These are phyloP conservation scores for Pythium utonaiense DNA, from an alignment of 352 stramenopile species.

Conservation along the genomic window DNA sequence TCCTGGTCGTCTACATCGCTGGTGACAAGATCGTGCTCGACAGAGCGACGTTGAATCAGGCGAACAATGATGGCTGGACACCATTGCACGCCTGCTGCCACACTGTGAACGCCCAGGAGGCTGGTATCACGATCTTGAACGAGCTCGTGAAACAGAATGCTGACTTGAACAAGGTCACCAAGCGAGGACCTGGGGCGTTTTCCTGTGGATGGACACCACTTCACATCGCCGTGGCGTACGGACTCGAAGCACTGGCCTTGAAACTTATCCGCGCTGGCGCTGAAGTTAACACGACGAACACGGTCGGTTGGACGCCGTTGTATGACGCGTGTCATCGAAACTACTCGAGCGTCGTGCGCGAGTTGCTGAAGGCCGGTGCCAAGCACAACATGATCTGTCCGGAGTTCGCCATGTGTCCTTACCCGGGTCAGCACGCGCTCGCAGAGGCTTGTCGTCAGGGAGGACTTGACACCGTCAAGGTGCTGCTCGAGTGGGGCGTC, in stretches of 20 bases:
- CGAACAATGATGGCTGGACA: constrained; percentile 82
- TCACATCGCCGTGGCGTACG: constrained; percentile 77
- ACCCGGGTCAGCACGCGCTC: constrained; percentile 57
- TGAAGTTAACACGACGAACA: constrained; percentile 68
- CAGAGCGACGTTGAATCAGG: constrained; percentile 50
- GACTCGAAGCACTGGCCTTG: constrained; percentile 62
- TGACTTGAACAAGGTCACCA: constrained; percentile 62
- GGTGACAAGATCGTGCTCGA: constrained; percentile 77
- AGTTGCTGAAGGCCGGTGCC: constrained; percentile 63
- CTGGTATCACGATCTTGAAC: constrained; percentile 69
- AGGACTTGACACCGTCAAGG: constrained; percentile 55
- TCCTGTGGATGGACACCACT: constrained; percentile 75
- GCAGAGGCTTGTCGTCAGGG: constrained; percentile 72
- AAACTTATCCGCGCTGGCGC: constrained; percentile 68
- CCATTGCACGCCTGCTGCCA: constrained; percentile 74
- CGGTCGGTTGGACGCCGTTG: constrained; percentile 69
- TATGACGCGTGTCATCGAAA: constrained; percentile 77
- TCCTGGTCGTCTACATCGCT: constrained; percentile 60
- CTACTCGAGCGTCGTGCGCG: constrained; percentile 52
- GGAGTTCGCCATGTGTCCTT: constrained; percentile 77
- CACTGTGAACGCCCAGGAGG: constrained; percentile 64
- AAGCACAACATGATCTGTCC: constrained; percentile 64
- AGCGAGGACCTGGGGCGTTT: constrained; percentile 65
- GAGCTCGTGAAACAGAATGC: constrained; percentile 52
- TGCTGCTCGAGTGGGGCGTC: constrained; percentile 74